Base-by-base conservation (phyloP, 1,284 basidiomycete species). In the Vanrija sp. region DNA sequence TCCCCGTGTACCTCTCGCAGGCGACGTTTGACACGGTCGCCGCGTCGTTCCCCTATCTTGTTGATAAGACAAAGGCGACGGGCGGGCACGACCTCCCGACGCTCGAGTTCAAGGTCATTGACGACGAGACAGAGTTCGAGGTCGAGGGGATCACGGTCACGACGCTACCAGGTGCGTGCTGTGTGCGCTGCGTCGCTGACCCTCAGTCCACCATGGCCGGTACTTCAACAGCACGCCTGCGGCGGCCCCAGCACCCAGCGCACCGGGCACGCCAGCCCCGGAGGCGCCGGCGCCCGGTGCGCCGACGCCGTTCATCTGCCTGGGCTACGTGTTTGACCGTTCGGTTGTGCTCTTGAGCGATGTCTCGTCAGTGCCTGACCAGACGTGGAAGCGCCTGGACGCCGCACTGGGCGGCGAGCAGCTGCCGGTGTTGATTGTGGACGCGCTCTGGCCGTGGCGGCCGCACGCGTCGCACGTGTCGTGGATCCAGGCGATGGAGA, bases 71-170 rank as follows among this genome's bases (percentile, higher is more conserved):
- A 20, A 65, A 74, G 55, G 76, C 75, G 1, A 74, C 68, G 31
- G 77, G 77, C n/a, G 77, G 77, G 14, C 76, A 76, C 8, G 75
- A 77, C 53, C 68, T 78, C 60, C 71, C 71, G 1, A 54, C 60
- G 16, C 54, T 77, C 35, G 49, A 57, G 24, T 75, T 63, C 55
- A 59, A 64, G 25, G 57, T 71, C 22, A 67, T 76, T 37, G 65
- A 69, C 18, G 68, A 76, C 43, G 64, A 71, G 31, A 51, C 49
- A 19, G 63, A 65, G 38, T 66, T 73, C 37, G 64, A 69, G 3
- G 59, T 75, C 10, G 60, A 55, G 22, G 71, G 67, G 7, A 68
- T 75, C 39, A 53, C 56, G 10, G 66, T 75, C 18, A 57, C 65
- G n/a, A 54, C 65, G 16, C 43, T 69, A 10, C 68, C 69, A 4